Conservation (phyloP, 2,329 filamentous ascomycete species). For the Fusarium sp. region DNA sequence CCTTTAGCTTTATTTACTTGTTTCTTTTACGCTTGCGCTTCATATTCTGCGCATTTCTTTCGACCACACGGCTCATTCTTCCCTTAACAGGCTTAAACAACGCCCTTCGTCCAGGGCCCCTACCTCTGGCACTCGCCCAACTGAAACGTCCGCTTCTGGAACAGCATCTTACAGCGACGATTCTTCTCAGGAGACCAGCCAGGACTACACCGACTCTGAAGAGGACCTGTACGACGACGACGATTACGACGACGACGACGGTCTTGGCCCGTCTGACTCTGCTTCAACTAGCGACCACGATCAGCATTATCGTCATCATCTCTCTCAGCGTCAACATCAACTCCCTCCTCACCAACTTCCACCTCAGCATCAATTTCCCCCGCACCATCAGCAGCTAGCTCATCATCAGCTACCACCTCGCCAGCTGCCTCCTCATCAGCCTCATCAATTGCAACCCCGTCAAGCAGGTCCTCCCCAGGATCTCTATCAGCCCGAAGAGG, state of each 20-base stretch:
- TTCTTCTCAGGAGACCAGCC: conserved; percentile 48
- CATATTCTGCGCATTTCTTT: conserved; percentile 5
- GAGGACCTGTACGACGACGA: conserved; percentile 54
- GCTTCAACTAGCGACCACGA: conserved; percentile 56
- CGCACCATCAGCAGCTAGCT: conserved; percentile 51
- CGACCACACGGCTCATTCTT: conserved; percentile 36
- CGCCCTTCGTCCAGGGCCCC: conserved; percentile 42
- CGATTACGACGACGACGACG: conserved; percentile 55
- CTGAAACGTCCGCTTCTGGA: conserved; percentile 47
- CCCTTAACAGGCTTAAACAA: conserved; percentile 43
- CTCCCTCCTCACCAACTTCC: conserved; percentile 46
- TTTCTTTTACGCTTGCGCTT: conserved; percentile 18
- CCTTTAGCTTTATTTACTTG: conserved; percentile 33
- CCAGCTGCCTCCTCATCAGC: conserved; percentile 48
- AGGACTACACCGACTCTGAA: conserved; percentile 44
- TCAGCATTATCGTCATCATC: conserved; percentile 46
- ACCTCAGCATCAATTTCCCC: conserved; percentile 48
- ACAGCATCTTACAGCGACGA: conserved; percentile 54
- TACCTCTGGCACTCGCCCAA: conserved; percentile 37
- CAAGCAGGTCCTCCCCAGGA: conserved; percentile 51
- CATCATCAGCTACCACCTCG: conserved; percentile 46
- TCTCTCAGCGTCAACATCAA: conserved; percentile 48
- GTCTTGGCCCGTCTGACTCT: conserved; percentile 68
- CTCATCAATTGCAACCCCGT: conserved; percentile 51
- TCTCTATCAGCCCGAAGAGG: conserved; percentile 41